These are phyloP conservation scores for Panicum miliaceum DNA, from an alignment of 176 grass and related monocot genomes.

Conservation along the genomic window DNA sequence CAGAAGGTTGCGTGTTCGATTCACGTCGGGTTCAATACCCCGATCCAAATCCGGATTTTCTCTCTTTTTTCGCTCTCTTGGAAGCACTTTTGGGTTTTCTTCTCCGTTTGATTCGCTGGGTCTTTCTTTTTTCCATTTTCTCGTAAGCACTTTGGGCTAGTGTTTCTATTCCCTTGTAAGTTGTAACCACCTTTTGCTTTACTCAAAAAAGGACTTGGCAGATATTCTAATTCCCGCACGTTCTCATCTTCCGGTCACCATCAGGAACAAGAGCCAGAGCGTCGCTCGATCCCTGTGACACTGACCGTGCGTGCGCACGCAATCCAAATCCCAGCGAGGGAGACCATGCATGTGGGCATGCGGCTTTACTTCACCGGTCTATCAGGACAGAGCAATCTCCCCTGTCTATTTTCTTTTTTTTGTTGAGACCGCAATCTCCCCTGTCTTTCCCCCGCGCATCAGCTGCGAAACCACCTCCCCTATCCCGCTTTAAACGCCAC, in stretches of 20 bases:
- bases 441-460: too few relatives aligned
- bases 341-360: neutral
- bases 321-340: too few relatives aligned
- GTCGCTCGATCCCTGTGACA: too few relatives aligned
- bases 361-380: neutral
- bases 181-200: too few relatives aligned
- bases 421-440: too few relatives aligned
- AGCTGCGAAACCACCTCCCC: too few relatives aligned
- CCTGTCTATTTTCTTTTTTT: too few relatives aligned
- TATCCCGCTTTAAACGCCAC: neutral
- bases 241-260: neutral
- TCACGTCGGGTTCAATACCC: constrained; percentile 87
- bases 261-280: neutral
- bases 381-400: neutral
- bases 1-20: constrained; percentile 97
- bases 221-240: neutral
- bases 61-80: neutral
- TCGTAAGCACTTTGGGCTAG: neutral
- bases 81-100: too few relatives aligned
- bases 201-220: too few relatives aligned
- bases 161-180: too few relatives aligned
- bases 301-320: too few relatives aligned
- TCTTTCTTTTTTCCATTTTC: neutral
- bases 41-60: neutral
- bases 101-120: too few relatives aligned